Evolutionary conservation across 345 rosid species (phyloP).

Genomic region (Gossypium mustelinum): DNA sequence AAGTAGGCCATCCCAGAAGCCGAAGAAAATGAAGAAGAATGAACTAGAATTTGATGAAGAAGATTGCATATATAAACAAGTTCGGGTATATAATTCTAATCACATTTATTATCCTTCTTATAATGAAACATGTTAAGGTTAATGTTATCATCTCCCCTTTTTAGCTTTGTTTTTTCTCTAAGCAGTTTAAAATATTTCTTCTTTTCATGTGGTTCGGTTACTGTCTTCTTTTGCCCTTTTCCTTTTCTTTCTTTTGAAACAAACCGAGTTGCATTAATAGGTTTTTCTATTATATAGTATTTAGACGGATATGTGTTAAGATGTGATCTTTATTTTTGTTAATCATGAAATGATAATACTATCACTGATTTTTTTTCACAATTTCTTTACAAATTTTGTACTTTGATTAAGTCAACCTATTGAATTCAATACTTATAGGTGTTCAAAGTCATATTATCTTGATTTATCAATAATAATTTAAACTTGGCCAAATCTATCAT

Average conservation of each 20-base stretch:
- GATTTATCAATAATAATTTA: too few relatives aligned
- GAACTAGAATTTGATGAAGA: slow-evolving; percentile 55
- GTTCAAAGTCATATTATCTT: too few relatives aligned
- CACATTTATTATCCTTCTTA: slow-evolving; percentile 17
- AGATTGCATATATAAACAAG: slow-evolving; percentile 42
- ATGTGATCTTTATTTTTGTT: too few relatives aligned
- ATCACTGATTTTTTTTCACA: too few relatives aligned
- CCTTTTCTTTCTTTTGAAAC: neutral
- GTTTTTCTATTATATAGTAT: neutral
- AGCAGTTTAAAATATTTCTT: neutral
- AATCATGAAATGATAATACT: too few relatives aligned
- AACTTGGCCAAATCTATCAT: too few relatives aligned
- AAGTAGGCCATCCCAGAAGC: slow-evolving; percentile 15
- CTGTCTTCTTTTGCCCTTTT: neutral
- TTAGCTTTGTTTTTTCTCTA: neutral
- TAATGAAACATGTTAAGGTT: slow-evolving; percentile 10
- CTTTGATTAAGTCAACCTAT: too few relatives aligned
- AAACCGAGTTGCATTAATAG: neutral
- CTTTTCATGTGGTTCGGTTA: neutral
- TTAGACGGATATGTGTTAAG: too few relatives aligned
- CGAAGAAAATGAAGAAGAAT: slow-evolving; percentile 41
- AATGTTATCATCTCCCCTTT: slow-evolving; percentile 23
- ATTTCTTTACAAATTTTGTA: too few relatives aligned
- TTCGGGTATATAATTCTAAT: neutral
- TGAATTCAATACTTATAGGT: too few relatives aligned